Evolutionary conservation across 345 rosid genomes (phyloP).

Genomic region (Aegle marmelos): DNA sequence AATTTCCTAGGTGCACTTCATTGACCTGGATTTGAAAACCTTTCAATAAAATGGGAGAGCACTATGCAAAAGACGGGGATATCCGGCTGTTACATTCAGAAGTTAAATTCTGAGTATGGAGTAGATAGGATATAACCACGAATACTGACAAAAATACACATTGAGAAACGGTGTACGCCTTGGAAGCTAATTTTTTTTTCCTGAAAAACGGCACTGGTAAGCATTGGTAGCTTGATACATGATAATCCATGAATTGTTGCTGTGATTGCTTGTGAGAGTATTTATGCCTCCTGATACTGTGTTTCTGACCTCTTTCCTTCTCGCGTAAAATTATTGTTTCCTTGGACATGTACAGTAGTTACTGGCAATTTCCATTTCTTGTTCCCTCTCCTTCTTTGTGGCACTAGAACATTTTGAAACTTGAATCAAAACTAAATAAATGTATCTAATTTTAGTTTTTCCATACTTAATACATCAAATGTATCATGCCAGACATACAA

Average conservation of each 20-base stretch:
- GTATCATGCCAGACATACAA: too few relatives aligned
- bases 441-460: not conserved
- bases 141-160: slow-evolving; percentile 11
- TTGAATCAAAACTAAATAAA: not conserved
- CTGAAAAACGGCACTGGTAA: slow-evolving; percentile 20
- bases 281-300: not conserved
- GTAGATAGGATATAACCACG: slow-evolving; percentile 14
- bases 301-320: not conserved
- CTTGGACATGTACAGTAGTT: not conserved
- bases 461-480: too few relatives aligned
- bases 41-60: slow-evolving; percentile 61
- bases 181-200: not conserved
- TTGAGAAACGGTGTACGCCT: slow-evolving; percentile 7
- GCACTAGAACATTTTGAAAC: not conserved
- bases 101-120: slow-evolving; percentile 21
- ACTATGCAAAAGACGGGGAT: slow-evolving; percentile 62
- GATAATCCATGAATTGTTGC: not conserved
- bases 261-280: slow-evolving; percentile 3
- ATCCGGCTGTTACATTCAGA: slow-evolving; percentile 37
- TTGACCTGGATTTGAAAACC: slow-evolving; percentile 85
- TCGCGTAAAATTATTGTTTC: not conserved
- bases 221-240: slow-evolving; percentile 1
- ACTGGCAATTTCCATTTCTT: not conserved
- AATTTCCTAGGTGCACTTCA: slow-evolving; percentile 57
- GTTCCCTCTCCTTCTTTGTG: not conserved